These are phyloP conservation scores for Diutina scorzettiae DNA, from an alignment of 1,139 yeast species.

Conservation along the genomic window DNA sequence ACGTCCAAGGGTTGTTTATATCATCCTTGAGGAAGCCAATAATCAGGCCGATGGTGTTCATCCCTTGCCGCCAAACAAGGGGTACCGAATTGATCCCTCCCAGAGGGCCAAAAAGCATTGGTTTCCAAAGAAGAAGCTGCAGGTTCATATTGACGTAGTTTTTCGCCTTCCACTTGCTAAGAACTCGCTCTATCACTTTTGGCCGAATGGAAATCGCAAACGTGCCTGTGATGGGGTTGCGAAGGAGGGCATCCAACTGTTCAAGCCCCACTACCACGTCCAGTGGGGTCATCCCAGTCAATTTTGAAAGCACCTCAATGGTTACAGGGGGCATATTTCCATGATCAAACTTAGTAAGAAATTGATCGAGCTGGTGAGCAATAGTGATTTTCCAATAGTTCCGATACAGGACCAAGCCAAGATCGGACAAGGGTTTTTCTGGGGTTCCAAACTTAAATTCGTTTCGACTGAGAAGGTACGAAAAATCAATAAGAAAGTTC, in stretches of 20 bases:
- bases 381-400: constrained; percentile 74
- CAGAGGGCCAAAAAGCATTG: constrained; percentile 71
- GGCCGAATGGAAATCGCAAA: constrained; percentile 49
- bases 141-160: constrained; percentile 41
- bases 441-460: constrained; percentile 87
- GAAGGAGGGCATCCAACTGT: constrained; percentile 49
- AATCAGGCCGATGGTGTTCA: constrained; percentile 42
- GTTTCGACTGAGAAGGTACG: constrained; percentile 62
- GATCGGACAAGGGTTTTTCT: constrained; percentile 82
- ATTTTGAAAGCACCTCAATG: constrained; percentile 46
- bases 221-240: constrained; percentile 26
- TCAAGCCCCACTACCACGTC: constrained; percentile 86
- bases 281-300: constrained; percentile 79
- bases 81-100: constrained; percentile 63
- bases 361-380: constrained; percentile 22
- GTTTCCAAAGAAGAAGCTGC: constrained; percentile 59
- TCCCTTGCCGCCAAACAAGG: constrained; percentile 18
- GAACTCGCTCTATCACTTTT: constrained; percentile 27
- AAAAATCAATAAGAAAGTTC: constrained; percentile 75
- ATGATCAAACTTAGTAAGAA: neutral
- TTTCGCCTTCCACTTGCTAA: constrained; percentile 45
- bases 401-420: constrained; percentile 77
- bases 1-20: constrained; percentile 43
- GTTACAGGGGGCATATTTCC: neutral
- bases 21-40: constrained; percentile 53